phyloP scores from a whole-genome alignment of 305 asterid species.

The Fraxinus xanthoxyloides region DNA sequence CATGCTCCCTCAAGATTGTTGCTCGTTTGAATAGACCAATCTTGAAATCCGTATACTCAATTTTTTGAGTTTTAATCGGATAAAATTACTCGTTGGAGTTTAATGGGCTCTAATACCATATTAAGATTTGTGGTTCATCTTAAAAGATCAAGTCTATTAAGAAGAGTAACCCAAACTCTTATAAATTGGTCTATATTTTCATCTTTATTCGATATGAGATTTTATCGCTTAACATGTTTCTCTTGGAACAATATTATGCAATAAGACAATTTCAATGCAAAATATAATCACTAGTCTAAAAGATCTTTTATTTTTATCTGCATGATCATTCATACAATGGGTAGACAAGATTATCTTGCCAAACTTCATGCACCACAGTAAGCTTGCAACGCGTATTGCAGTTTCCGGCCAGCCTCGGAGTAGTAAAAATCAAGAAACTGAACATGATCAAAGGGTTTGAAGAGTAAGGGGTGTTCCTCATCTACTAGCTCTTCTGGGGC shows the following conservation, averaged over 20 bases:
- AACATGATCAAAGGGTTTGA: slow-evolving; percentile 50
- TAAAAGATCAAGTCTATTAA: too few relatives aligned
- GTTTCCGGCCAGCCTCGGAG: slow-evolving; percentile 32
- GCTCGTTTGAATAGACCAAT: too few relatives aligned
- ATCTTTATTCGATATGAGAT: too few relatives aligned
- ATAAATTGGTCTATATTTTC: too few relatives aligned
- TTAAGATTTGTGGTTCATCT: too few relatives aligned
- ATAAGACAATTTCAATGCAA: neutral
- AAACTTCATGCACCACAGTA: slow-evolving; percentile 44
- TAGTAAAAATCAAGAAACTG: slow-evolving; percentile 39
- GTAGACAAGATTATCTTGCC: neutral
- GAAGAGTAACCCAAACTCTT: too few relatives aligned
- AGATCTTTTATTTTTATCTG: neutral
- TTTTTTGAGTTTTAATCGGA: too few relatives aligned
- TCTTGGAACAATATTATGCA: neutral
- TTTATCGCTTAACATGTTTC: too few relatives aligned
- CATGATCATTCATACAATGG: neutral
- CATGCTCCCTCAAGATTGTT: too few relatives aligned
- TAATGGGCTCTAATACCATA: too few relatives aligned
- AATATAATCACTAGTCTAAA: neutral
- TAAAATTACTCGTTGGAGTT: too few relatives aligned
- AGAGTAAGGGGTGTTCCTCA: slow-evolving; percentile 42
- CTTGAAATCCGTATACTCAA: too few relatives aligned
- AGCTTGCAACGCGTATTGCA: slow-evolving; percentile 38
- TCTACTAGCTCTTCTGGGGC: slow-evolving; percentile 50